These are phyloP conservation scores for Melanomma pulvis-pyrius DNA, from an alignment of 495 filamentous ascomycete genomes.

Conservation along the genomic window DNA sequence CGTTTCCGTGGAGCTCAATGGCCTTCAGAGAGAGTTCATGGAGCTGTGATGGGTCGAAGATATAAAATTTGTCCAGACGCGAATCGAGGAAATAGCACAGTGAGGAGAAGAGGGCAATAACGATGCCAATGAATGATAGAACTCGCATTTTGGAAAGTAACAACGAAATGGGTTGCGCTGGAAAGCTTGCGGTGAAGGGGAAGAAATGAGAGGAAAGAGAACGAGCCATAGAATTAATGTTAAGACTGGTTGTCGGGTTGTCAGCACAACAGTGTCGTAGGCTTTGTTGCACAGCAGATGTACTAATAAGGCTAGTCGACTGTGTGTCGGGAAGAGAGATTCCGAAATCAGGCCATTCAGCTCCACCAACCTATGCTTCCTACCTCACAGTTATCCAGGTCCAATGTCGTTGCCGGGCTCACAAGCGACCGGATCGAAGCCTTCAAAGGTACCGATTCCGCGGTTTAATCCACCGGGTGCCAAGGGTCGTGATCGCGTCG, in stretches of 20 bases:
- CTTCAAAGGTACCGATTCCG: background rate
- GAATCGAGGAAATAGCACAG: constrained; percentile 67
- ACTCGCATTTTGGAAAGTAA: constrained; percentile 7
- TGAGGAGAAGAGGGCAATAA: constrained; percentile 59
- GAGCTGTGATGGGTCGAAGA: constrained; percentile 70
- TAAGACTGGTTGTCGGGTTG: background rate
- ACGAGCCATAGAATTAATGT: background rate
- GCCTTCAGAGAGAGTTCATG: constrained; percentile 67
- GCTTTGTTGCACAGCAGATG: too few relatives aligned
- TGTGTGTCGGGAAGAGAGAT: background rate
- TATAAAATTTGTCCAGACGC: constrained; percentile 73
- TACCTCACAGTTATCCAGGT: background rate
- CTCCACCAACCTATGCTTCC: background rate
- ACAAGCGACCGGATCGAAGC: background rate
- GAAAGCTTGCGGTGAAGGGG: too few relatives aligned
- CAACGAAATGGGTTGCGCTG: background rate
- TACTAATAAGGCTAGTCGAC: background rate
- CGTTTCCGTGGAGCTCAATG: constrained; percentile 68
- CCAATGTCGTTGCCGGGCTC: background rate
- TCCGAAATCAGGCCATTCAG: background rate
- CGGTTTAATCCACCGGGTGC: background rate
- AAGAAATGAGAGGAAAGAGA: background rate
- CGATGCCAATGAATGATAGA: constrained; percentile 10
- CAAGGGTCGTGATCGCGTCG: background rate
- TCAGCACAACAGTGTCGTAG: too few relatives aligned